Percentiles rank a stretch among this genome's conserved stretches.
Evolutionary conservation across 352 stramenopile species (phyloP).

Genomic region (Phytopythium kandeliae): DNA sequence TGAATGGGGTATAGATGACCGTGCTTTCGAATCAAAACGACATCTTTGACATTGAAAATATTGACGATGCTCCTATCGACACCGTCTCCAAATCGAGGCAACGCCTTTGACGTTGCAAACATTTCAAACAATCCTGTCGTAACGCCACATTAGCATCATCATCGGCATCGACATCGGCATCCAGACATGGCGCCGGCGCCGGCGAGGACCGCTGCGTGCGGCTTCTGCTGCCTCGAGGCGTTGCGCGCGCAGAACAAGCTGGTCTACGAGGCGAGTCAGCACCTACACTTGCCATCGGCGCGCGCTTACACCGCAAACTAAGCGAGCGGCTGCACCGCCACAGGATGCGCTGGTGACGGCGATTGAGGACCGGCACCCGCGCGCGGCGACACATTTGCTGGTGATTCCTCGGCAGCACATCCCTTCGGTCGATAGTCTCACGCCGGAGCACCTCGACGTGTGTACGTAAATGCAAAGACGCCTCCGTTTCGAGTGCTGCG

Average conservation of each 20-base stretch:
- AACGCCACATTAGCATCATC: too few species aligned
- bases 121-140: too few species aligned
- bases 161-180: not conserved
- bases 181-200: too few species aligned
- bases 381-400: conserved; percentile 46
- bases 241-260: conserved; percentile 40
- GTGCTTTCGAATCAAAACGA: too few species aligned
- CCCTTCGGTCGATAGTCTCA: conserved; percentile 41
- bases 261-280: conserved; percentile 41
- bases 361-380: conserved; percentile 54
- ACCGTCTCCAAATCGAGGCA: too few species aligned
- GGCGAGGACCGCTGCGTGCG: conserved; percentile 17
- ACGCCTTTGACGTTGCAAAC: too few species aligned
- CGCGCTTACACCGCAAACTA: not conserved
- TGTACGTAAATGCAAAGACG: conserved; percentile 17
- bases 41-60: too few species aligned
- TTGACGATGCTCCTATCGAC: too few species aligned
- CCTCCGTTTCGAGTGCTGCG: not conserved
- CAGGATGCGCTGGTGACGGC: conserved; percentile 58
- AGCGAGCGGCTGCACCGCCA: not conserved
- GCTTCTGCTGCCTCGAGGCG: conserved; percentile 51
- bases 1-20: too few species aligned
- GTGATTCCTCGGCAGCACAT: conserved; percentile 67
- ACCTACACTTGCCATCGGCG: not conserved
- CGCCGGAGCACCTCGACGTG: conserved; percentile 26